A percentile compares a stretch with the other conserved stretches of the same genome.
Conservation (phyloP, 805 yeast genomes). For the Suhomyces canberraensis region DNA sequence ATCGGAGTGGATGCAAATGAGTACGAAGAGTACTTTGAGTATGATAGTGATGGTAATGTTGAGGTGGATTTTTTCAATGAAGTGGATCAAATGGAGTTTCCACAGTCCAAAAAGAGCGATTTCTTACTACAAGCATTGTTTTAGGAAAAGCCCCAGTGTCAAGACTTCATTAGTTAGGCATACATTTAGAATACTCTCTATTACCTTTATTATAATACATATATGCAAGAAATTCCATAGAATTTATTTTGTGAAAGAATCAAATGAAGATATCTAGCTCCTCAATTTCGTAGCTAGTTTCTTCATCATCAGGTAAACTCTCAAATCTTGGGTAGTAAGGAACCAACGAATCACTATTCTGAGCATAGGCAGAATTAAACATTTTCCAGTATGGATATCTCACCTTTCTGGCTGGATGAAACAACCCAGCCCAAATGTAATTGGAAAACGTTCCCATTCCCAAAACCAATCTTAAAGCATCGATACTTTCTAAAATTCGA, state of each 20-base stretch:
- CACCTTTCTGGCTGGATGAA: slow-evolving; percentile 90
- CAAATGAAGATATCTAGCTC: slow-evolving; percentile 49
- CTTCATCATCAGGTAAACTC: slow-evolving; percentile 18
- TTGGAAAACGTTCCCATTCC: slow-evolving; percentile 76
- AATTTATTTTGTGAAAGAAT: no score
- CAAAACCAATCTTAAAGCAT: slow-evolving; percentile 63
- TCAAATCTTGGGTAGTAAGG: slow-evolving; percentile 76
- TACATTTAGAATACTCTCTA: no score
- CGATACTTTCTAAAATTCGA: slow-evolving; percentile 77
- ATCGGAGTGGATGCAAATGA: neutral
- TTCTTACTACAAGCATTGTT: slow-evolving; percentile 1
- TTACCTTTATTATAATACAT: no score
- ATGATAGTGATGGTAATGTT: neutral
- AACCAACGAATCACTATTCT: slow-evolving; percentile 68
- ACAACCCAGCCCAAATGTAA: slow-evolving; percentile 83
- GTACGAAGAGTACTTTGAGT: neutral
- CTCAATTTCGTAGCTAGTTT: slow-evolving; percentile 32
- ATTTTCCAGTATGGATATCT: slow-evolving; percentile 82
- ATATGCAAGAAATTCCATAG: no score
- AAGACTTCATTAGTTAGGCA: no score
- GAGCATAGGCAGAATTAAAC: slow-evolving; percentile 74
- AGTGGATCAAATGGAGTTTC: no score
- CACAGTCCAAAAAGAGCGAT: slow-evolving; percentile 1
- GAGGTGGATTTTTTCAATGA: no score
- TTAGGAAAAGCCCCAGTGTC: no score